A percentile compares a stretch with the other conserved stretches of the same genome.
Evolutionary conservation across 768 basidiomycete species (phyloP).

Genomic region (Mycena sanguinolenta): DNA sequence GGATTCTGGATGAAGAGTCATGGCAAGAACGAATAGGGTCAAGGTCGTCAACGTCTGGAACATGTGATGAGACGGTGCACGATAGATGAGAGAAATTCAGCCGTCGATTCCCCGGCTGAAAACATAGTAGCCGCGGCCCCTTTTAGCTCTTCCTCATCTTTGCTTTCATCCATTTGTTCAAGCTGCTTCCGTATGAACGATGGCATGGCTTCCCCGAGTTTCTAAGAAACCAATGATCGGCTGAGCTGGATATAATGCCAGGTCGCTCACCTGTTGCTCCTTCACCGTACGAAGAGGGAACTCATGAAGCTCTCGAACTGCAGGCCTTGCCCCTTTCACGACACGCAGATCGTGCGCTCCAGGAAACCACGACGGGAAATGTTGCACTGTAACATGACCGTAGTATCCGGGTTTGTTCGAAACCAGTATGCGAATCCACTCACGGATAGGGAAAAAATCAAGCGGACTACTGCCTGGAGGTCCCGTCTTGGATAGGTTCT

Average conservation of each 20-base stretch:
- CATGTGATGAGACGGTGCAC: too few relatives aligned
- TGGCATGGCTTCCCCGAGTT: background rate
- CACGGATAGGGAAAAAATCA: too few relatives aligned
- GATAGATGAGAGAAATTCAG: too few relatives aligned
- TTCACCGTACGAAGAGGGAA: slow-evolving; percentile 9
- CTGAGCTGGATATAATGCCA: too few relatives aligned
- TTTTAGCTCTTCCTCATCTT: slow-evolving; percentile 6
- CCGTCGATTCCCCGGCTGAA: too few relatives aligned
- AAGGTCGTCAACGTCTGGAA: too few relatives aligned
- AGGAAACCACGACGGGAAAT: slow-evolving; percentile 47
- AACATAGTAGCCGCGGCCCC: slow-evolving; percentile 6
- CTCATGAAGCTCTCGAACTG: slow-evolving; percentile 1
- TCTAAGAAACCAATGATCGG: background rate
- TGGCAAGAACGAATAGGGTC: too few relatives aligned
- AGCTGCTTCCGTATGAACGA: too few relatives aligned
- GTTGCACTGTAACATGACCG: slow-evolving; percentile 39
- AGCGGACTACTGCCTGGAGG: too few relatives aligned
- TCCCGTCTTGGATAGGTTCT: too few relatives aligned
- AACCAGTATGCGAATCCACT: slow-evolving; percentile 4
- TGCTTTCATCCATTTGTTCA: background rate
- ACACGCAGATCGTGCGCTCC: too few relatives aligned
- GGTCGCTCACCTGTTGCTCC: slow-evolving; percentile 35
- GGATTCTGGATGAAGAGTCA: too few relatives aligned
- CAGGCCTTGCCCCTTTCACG: slow-evolving; percentile 1
- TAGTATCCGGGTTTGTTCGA: background rate